Percentiles rank a stretch among this genome's conserved stretches.
Conservation (phyloP, 2,329 filamentous ascomycete species). For the Amauroascus verrucosus region DNA sequence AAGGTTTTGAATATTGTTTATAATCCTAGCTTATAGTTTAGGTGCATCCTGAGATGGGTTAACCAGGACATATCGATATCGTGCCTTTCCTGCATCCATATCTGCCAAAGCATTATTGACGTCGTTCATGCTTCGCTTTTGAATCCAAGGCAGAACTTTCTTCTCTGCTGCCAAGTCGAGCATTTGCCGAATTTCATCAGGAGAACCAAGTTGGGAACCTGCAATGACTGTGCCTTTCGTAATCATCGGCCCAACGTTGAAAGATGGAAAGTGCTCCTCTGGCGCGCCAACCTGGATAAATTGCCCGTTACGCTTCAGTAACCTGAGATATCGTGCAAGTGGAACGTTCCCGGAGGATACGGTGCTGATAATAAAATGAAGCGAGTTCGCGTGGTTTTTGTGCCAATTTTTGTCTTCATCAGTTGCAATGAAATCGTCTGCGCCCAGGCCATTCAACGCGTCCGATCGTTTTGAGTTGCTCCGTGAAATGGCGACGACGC, state of each 20-base stretch:
- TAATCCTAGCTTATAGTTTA: too few relatives aligned
- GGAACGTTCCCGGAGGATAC: conserved; percentile 55
- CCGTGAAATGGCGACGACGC: conserved; percentile 48
- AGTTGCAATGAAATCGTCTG: conserved; percentile 47
- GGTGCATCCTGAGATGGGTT: conserved; percentile 27
- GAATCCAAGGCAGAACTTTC: conserved; percentile 35
- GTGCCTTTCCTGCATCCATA: conserved; percentile 38
- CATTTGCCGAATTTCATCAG: conserved; percentile 37
- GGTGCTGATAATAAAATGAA: conserved; percentile 50
- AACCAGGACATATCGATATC: conserved; percentile 39
- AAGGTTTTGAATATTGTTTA: not conserved
- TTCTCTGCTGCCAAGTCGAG: conserved; percentile 35
- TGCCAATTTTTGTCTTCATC: conserved; percentile 48
- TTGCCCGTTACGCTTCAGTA: conserved; percentile 50
- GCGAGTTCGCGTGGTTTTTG: conserved; percentile 36
- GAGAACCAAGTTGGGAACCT: conserved; percentile 39
- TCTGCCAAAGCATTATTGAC: conserved; percentile 36
- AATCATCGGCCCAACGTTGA: conserved; percentile 51
- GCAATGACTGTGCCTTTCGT: conserved; percentile 45
- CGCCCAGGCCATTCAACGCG: conserved; percentile 43
- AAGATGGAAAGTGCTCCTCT: conserved; percentile 45
- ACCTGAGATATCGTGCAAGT: conserved; percentile 48
- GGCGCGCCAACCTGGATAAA: conserved; percentile 60
- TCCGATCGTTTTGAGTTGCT: conserved; percentile 42
- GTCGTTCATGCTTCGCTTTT: conserved; percentile 34